Base-by-base conservation (phyloP, 2,329 filamentous ascomycete species). In the Penicillium sp. region DNA sequence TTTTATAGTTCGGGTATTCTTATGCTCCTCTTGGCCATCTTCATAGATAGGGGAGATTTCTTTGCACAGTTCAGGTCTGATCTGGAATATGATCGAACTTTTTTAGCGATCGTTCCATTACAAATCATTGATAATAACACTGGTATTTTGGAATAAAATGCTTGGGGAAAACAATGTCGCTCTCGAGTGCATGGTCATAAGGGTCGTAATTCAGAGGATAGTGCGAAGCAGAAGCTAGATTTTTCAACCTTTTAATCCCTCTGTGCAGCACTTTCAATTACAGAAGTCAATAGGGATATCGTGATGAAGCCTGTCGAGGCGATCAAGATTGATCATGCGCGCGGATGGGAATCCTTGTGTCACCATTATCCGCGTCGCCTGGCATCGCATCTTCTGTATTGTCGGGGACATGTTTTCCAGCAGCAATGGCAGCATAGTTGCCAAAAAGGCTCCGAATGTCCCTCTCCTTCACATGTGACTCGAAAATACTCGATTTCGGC, bases 401-500 rank as follows among this genome's bases (percentile, higher is more conserved):
- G 23, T 19, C 19, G 14, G 16, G 8, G 27, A n/a, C 29, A 18
- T 34, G 27, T 8, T 35, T 49, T 23, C 29, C 36, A 29, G n/a
- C 38, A 47, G 18, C 38, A 13, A 50, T 27, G 4, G 26, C 30
- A n/a, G 41, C 30, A 19, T 48, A 48, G 10, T 30, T 46, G 13
- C 40, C 60, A 45, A 63, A 63, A 26, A 55, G 45, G 18, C 23
- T 51, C 16, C 50, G 53, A 29, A 64, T 57, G 11, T 59, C 47
- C 46, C 51, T 48, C 19, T 61, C 51, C 27, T 55, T 51, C 3
- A 42, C 57, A 18, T 51, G 60, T 10, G 63, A 52, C 13, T 70
- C 66, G 58, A 77, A 78, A 13, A 72, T 53, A 1, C 65, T 80
- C 55, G 76, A 78, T 65, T 80, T 84, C 10, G 77, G 78, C 46